Evolutionary conservation across 345 rosid species (phyloP).

Genomic region (Aethionema arabicum): DNA sequence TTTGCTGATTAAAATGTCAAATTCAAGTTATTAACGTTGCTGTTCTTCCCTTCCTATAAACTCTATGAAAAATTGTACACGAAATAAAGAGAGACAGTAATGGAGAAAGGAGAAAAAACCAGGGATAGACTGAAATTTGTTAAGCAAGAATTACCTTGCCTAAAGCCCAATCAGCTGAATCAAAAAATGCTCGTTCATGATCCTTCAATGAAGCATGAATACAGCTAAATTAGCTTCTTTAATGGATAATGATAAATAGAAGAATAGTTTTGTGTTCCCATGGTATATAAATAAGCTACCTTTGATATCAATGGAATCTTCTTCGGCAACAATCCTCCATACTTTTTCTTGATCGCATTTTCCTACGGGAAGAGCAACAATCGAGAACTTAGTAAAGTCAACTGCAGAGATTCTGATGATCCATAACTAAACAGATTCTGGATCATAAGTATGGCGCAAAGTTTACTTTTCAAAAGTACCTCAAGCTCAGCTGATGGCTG

Average conservation of each 20-base stretch:
- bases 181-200: conserved; percentile 84
- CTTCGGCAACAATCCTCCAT: conserved; percentile 67
- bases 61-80: neutral
- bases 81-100: conserved; percentile 6
- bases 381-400: neutral
- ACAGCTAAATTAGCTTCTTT: conserved; percentile 16
- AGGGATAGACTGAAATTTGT: neutral
- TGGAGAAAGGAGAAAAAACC: neutral
- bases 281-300: conserved; percentile 38
- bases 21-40: conserved; percentile 10
- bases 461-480: conserved; percentile 36
- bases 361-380: conserved; percentile 45
- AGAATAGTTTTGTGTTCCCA: neutral
- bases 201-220: conserved; percentile 47
- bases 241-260: neutral
- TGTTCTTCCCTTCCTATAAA: neutral
- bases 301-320: conserved; percentile 78
- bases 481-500: conserved; percentile 48
- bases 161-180: conserved; percentile 96
- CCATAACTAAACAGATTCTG: neutral
- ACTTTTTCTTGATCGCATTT: conserved; percentile 62
- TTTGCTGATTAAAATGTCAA: conserved; percentile 48
- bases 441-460: conserved; percentile 9
- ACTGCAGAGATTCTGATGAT: no score
- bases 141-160: conserved; percentile 54